These are phyloP conservation scores for Platanus orientalis DNA, from an alignment of 164 flowering plant genomes.

Conservation along the genomic window DNA sequence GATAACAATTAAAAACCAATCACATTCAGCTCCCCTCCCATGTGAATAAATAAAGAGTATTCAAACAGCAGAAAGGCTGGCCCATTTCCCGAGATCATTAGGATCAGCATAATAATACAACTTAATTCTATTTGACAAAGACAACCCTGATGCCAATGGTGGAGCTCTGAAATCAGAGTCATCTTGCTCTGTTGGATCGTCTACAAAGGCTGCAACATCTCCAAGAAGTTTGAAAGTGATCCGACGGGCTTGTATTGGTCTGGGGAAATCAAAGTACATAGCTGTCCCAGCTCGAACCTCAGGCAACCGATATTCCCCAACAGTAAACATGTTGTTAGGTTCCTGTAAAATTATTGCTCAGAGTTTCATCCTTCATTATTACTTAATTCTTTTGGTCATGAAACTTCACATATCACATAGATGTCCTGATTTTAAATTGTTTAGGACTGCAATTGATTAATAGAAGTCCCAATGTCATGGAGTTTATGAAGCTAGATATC, in stretches of 20 bases:
- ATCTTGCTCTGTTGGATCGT: conserved; percentile 74
- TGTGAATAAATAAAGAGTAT: neutral
- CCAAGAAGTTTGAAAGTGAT: conserved; percentile 75
- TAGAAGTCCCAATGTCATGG: too few relatives aligned
- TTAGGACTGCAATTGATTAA: too few relatives aligned
- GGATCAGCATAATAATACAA: conserved; percentile 83
- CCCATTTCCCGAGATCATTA: conserved; percentile 89
- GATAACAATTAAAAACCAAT: neutral
- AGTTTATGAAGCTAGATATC: too few relatives aligned
- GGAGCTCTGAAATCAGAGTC: conserved; percentile 38
- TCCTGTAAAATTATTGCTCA: conserved; percentile 42
- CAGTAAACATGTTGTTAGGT: conserved; percentile 44
- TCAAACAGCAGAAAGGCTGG: conserved; percentile 79
- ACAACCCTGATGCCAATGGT: conserved; percentile 60
- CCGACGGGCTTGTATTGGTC: conserved; percentile 50
- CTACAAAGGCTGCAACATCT: conserved; percentile 73
- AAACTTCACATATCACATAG: too few relatives aligned
- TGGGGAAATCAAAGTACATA: conserved; percentile 91
- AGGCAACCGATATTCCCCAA: conserved; percentile 81
- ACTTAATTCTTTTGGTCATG: too few relatives aligned
- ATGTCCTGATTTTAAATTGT: too few relatives aligned
- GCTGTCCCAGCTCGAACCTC: conserved; percentile 72
- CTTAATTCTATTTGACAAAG: conserved; percentile 69
- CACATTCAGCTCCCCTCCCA: neutral
- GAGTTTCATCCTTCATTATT: neutral